Conservation (phyloP, 2,329 filamentous ascomycete species). For the Ophiostoma perfectum region DNA sequence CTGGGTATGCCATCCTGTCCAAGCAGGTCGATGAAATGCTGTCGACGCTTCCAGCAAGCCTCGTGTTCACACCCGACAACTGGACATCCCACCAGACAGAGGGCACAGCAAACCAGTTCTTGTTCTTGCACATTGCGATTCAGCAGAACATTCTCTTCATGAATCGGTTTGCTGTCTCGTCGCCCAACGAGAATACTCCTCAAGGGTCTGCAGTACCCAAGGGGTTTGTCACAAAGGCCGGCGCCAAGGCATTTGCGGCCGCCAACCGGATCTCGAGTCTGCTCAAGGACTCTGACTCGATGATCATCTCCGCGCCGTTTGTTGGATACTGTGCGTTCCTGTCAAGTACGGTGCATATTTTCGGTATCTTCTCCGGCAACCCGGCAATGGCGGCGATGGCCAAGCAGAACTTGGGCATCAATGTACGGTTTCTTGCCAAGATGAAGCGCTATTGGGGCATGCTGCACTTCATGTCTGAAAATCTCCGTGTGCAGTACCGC, state of each 20-base stretch:
- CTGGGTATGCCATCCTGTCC: constrained; percentile 65
- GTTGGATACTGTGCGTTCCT: constrained; percentile 92
- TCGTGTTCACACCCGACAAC: constrained; percentile 77
- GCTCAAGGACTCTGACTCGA: constrained; percentile 71
- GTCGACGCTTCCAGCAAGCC: constrained; percentile 58
- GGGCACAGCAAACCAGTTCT: constrained; percentile 80
- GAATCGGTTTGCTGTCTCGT: constrained; percentile 77
- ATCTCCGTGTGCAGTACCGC: constrained; percentile 81
- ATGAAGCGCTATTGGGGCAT: constrained; percentile 99
- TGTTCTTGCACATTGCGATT: constrained; percentile 84
- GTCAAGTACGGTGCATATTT: constrained; percentile 89
- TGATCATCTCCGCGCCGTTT: constrained; percentile 83
- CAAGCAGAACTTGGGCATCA: constrained; percentile 78
- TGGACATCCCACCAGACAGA: constrained; percentile 78
- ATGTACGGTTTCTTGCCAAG: constrained; percentile 82
- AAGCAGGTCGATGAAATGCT: constrained; percentile 67
- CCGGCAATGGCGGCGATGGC: constrained; percentile 66
- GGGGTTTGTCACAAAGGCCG: constrained; percentile 69
- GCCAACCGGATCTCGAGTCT: constrained; percentile 83
- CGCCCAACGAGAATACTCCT: constrained; percentile 55
- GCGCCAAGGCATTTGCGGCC: constrained; percentile 70
- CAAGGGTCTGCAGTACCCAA: constrained; percentile 51
- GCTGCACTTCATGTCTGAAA: constrained; percentile 95
- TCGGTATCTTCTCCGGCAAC: constrained; percentile 85
- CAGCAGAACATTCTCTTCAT: constrained; percentile 89